Evolutionary conservation across 2,329 filamentous ascomycete genomes (phyloP).

Genomic region (Ophiosphaerella korrae): DNA sequence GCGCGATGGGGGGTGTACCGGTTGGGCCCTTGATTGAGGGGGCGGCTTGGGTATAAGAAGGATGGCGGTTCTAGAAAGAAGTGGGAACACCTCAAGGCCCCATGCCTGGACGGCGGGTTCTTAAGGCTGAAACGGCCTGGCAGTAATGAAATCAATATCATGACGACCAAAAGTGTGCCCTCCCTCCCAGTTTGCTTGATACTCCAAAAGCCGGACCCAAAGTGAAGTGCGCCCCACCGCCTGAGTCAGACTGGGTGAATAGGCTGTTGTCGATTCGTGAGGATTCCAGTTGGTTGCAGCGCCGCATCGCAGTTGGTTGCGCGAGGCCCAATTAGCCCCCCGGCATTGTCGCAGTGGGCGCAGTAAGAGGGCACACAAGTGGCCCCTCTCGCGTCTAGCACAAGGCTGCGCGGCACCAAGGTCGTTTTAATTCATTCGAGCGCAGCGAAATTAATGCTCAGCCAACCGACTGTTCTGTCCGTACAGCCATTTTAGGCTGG

Average conservation of each 20-base stretch:
- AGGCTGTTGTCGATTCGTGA: conserved; percentile 2
- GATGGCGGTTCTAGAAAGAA: conserved; percentile 28
- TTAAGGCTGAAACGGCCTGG: conserved; percentile 28
- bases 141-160: conserved; percentile 5
- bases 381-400: background rate
- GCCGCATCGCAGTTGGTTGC: background rate
- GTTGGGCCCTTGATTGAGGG: background rate
- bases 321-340: background rate
- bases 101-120: background rate
- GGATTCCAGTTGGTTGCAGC: background rate
- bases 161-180: no score
- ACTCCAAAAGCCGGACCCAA: no score
- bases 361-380: background rate
- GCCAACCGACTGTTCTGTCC: background rate
- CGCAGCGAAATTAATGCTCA: no score
- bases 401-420: background rate
- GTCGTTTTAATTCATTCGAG: background rate
- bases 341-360: conserved; percentile 1
- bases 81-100: conserved; percentile 15
- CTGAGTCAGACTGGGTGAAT: background rate
- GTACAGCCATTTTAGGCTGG: background rate
- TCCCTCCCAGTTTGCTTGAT: no score
- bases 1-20: background rate
- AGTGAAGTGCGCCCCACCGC: no score
- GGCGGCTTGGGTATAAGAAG: conserved; percentile 7